A percentile compares a stretch with the other conserved stretches of the same genome.
Conservation (phyloP, 2,329 filamentous ascomycete genomes). For the Cercospora zeae-maydis region DNA sequence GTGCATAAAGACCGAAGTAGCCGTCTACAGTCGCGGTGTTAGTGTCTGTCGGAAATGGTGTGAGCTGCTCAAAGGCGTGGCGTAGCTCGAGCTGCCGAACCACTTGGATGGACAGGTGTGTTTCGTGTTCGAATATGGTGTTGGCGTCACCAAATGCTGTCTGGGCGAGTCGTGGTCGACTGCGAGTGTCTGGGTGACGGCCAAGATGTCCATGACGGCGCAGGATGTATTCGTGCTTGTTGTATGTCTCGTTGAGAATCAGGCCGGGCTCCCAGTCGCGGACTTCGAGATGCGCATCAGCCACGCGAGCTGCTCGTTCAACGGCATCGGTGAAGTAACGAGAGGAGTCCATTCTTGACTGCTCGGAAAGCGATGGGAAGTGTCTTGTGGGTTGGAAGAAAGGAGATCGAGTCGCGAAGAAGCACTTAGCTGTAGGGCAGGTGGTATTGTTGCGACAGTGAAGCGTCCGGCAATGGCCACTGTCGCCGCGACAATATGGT, state of each 20-base stretch:
- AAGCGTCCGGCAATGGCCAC: not conserved
- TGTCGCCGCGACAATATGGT: not conserved
- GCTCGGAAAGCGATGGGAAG: not conserved
- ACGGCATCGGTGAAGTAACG: not conserved
- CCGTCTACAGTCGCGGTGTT: constrained; percentile 33
- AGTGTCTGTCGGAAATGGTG: constrained; percentile 28
- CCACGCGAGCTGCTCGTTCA: not conserved
- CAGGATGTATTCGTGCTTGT: constrained; percentile 24
- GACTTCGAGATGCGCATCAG: constrained; percentile 9
- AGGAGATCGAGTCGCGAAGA: not conserved
- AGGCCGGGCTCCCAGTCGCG: constrained; percentile 21
- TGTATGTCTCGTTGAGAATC: constrained; percentile 30
- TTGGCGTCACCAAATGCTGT: constrained; percentile 21
- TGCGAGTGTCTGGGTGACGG: constrained; percentile 21
- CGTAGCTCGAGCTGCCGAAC: constrained; percentile 28
- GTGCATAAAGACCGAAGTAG: constrained; percentile 24
- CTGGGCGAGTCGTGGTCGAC: constrained; percentile 10
- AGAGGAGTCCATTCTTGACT: constrained; percentile 1
- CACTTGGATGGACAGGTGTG: constrained; percentile 26
- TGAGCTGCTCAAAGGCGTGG: constrained; percentile 22
- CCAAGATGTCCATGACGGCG: constrained; percentile 28
- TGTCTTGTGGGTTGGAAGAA: not conserved
- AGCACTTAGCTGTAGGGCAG: not conserved
- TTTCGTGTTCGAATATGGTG: constrained; percentile 22
- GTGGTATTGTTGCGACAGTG: not conserved